Conservation (phyloP, 2,329 filamentous ascomycete species). For the Neophaeococcomyces mojaviensis region DNA sequence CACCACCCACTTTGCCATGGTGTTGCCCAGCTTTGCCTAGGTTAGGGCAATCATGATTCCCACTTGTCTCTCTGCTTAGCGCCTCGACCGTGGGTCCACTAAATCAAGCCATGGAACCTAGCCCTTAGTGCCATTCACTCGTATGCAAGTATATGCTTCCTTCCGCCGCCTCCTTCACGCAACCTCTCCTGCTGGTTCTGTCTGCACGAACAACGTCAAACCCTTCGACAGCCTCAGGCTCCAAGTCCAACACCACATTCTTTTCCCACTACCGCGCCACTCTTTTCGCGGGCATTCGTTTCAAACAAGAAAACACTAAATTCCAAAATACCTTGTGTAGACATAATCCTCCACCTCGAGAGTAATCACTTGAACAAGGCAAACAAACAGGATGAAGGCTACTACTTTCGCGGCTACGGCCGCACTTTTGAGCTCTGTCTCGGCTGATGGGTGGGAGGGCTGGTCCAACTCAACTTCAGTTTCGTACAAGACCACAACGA, state of each 20-base stretch:
- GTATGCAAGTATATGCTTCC: constrained; percentile 18
- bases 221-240: constrained; percentile 14
- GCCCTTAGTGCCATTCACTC: constrained; percentile 10
- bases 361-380: constrained; percentile 1
- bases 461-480: constrained; percentile 37
- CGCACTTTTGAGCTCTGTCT: constrained; percentile 43
- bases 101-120: constrained; percentile 10
- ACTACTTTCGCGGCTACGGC: constrained; percentile 57
- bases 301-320: constrained; percentile 21
- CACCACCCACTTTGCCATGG: not conserved
- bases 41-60: not conserved
- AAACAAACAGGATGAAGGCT: constrained; percentile 60
- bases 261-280: constrained; percentile 31
- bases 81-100: constrained; percentile 10
- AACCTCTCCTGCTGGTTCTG: constrained; percentile 15
- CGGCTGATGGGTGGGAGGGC: constrained; percentile 44
- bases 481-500: not conserved
- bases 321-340: constrained; percentile 14
- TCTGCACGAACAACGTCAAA: constrained; percentile 18
- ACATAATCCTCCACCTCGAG: constrained; percentile 22
- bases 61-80: constrained; percentile 16
- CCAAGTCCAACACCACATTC: constrained; percentile 6
- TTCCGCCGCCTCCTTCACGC: constrained; percentile 12
- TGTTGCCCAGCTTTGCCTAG: constrained; percentile 6
- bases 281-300: constrained; percentile 79